Base-by-base conservation (phyloP, 108 stramenopile genomes). In the Pelagomonas calceolata region DNA sequence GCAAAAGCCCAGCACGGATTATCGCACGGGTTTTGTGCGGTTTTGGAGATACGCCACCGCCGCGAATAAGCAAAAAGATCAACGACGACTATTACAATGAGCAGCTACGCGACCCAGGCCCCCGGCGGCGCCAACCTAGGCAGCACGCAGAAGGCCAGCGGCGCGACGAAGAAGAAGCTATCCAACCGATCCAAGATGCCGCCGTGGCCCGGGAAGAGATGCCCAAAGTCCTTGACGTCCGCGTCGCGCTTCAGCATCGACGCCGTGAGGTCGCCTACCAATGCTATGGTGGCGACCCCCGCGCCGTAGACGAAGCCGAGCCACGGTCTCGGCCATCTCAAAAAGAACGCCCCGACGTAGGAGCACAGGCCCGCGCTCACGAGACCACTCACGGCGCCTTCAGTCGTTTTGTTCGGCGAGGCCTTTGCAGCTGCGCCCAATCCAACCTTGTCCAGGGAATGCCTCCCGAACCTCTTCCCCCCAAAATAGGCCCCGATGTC, bases 211-310 rank as follows among this genome's bases (percentile, higher is more conserved):
- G 97, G 97, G 68, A 98, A 89, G 43, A 98, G 70, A 75, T 91
- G 86, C 17, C 97, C 97, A 75, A 93, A 93, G 75, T 98, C 97
- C 79, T 98, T 98, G 72, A 98, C 63, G 4, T 90, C 94, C 0
- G 94, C 94, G 81, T 95, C 94, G 31, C 97, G 83, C 76, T 98
- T 98, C 34, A 98, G 74, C 94, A 98, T 94, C 30, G 90, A 91
- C 21, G 95, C 95, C 4, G 97, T 96, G 69, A 98, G 78, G 78
- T 98, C 97, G 0, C 97, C 97, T 34, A 95, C 86, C 66, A 98
- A 80, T 36, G 92, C 93, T 69, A 95, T 74, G 63, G 94, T 68
- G 0, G 84, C 88, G 32, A 94, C 66, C 30, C 82, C 66, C 0
- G 89, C 71, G 0, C 97, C 97, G 76, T 96, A 95, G 10, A 87